phyloP scores from a whole-genome alignment of 2,329 filamentous ascomycete species.

The Hymenoscyphus fructigenus region DNA sequence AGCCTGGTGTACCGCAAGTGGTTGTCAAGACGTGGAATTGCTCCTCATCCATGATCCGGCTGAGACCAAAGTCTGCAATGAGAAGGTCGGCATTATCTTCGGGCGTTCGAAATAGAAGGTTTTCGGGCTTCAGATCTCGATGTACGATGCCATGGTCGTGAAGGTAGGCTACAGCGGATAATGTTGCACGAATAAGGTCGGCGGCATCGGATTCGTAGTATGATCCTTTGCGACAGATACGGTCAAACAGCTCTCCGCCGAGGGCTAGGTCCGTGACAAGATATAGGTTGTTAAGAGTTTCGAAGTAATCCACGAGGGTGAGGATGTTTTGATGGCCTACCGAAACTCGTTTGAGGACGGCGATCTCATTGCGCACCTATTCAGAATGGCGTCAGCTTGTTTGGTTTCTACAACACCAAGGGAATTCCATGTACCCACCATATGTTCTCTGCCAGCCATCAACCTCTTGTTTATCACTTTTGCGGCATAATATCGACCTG shows the following conservation, averaged over 20 bases:
- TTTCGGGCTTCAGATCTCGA: slow-evolving; percentile 96
- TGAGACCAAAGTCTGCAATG: slow-evolving; percentile 95
- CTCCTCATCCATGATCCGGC: slow-evolving; percentile 97
- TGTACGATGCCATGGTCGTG: slow-evolving; percentile 99
- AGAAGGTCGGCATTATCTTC: slow-evolving; percentile 97
- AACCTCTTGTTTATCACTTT: slow-evolving; percentile 99
- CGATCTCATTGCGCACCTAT: slow-evolving; percentile 95
- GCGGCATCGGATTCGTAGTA: slow-evolving; percentile 98
- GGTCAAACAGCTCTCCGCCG: slow-evolving; percentile 95
- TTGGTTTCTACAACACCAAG: neutral
- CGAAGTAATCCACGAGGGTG: slow-evolving; percentile 97
- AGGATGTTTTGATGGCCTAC: slow-evolving; percentile 99
- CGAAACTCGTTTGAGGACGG: slow-evolving; percentile 94
- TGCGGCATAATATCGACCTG: slow-evolving; percentile 94
- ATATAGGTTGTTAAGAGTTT: slow-evolving; percentile 99
- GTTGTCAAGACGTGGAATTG: slow-evolving; percentile 97
- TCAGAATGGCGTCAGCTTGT: neutral
- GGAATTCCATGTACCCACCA: slow-evolving; percentile 59
- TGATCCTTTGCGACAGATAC: slow-evolving; percentile 96
- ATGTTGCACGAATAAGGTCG: slow-evolving; percentile 88
- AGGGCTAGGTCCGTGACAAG: slow-evolving; percentile 95
- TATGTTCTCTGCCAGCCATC: slow-evolving; percentile 96
- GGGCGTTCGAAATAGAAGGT: slow-evolving; percentile 91
- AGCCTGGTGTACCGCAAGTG: slow-evolving; percentile 94
- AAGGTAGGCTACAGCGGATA: slow-evolving; percentile 96